Conservation (phyloP, 163 green algal species). For the Volvox carteri region DNA sequence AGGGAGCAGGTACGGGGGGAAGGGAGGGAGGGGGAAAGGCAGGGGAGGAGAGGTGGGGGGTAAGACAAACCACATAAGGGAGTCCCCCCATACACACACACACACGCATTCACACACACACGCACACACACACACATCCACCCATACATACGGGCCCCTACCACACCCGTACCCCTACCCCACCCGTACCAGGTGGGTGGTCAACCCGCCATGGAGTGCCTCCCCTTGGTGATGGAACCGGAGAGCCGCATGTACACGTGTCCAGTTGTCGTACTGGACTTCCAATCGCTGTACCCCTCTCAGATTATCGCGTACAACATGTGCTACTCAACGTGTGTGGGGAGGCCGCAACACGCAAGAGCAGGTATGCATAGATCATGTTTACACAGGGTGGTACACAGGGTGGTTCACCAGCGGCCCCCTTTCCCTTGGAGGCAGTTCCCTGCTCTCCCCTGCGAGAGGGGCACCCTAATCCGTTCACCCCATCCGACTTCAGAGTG, state of each 20-base stretch:
- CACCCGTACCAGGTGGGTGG: constrained; percentile 75
- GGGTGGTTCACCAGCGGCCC: no score
- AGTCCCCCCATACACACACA: background rate
- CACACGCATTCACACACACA: background rate
- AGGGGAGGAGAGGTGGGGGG: background rate
- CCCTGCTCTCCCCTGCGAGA: no score
- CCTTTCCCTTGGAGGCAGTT: no score
- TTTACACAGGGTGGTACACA: no score
- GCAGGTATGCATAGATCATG: constrained; percentile 49
- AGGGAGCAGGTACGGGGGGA: constrained; percentile 71
- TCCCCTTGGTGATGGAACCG: constrained; percentile 98
- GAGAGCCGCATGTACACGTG: constrained; percentile 88
- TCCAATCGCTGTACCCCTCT: constrained; percentile 96
- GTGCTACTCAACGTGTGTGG: constrained; percentile 95
- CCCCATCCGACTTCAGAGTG: no score
- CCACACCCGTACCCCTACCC: no score
- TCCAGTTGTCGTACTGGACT: constrained; percentile 97
- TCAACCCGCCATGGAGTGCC: constrained; percentile 94
- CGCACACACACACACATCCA: background rate
- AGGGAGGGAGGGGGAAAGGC: background rate
- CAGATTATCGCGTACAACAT: constrained; percentile 99
- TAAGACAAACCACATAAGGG: no score
- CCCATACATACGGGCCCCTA: no score
- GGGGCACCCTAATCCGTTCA: no score
- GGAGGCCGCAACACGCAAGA: constrained; percentile 75